Evolutionary conservation across 108 stramenopile genomes (phyloP).

Genomic region (Skeletonema tropicum): DNA sequence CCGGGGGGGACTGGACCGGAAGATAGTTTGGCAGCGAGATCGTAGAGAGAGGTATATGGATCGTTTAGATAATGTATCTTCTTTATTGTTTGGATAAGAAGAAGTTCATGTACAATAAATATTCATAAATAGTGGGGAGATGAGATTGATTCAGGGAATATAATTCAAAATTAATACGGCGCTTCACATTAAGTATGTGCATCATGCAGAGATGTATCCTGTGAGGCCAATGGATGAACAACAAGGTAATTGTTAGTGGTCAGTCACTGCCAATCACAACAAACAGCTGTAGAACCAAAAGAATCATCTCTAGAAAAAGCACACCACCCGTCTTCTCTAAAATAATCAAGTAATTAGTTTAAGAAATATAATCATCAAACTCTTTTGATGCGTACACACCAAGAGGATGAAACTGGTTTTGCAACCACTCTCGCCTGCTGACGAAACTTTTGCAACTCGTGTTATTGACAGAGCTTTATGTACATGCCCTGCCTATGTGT

Average conservation of each 20-base stretch:
- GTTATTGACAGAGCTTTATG: not conserved
- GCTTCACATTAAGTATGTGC: no score
- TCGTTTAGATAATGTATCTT: not conserved
- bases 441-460: not conserved
- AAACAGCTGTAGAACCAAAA: no score
- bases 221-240: no score
- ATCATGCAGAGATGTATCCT: no score
- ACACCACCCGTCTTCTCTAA: not conserved
- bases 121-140: not conserved
- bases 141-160: not conserved
- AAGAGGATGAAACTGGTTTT: not conserved
- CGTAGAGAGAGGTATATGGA: not conserved
- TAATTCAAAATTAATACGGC: no score
- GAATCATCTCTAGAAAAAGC: no score
- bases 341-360: conserved; percentile 7
- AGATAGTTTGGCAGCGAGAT: conserved; percentile 73
- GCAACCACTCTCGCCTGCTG: not conserved
- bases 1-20: conserved; percentile 81
- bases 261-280: no score
- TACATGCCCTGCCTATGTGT: not conserved
- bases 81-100: not conserved
- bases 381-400: not conserved
- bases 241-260: no score
- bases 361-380: conserved; percentile 1
- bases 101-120: not conserved